Base-by-base conservation (phyloP, 2,329 filamentous ascomycete genomes). In the Penicillium thymicola region DNA sequence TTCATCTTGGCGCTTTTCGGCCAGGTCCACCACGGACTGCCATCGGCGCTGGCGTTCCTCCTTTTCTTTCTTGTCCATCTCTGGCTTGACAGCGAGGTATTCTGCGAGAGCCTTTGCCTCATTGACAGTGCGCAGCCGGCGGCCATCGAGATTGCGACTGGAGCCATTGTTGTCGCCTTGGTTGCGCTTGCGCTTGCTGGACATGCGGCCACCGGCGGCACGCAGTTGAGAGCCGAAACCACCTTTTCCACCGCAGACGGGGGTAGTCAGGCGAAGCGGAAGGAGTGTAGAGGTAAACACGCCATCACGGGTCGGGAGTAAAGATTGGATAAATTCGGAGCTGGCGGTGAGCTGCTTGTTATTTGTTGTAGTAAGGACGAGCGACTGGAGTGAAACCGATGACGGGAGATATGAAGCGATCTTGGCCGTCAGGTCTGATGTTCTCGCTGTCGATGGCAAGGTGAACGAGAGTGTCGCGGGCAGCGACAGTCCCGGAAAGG, bases 181-280 rank as follows among this genome's bases (percentile, higher is more conserved):
- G 54, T 88, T 88, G 69, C 88, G 88, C 81, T 93, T 94, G 79
- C 95, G 95, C 65, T 87, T 85, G n/a, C 90, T 93, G 2, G 92
- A 96, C 94, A 99, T 99, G 78, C 95, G 93, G 40, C 95, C 94
- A 70, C 95, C 94, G 3, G 94, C 94, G 0, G 95, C 94, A 70
- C 95, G 90, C 37, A 99, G 86, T 74, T 99, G 95, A 2, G 93
- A 97, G 52, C 94, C 94, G 72, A 99, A 99, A 69, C 94, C 94
- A 75, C 94, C 94, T 72, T 99, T 99, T 71, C 95, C 95, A 78
- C 95, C 94, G 65, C 88, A 89, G 38, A 97, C 78, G 6, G 89
- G 89, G 2, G 88, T 80, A 7, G 86, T 88, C 30, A 99, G 85
- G 52, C 92, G 90, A 4, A 99, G 82, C 0, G 92, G 88, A 16